Conservation (phyloP, 2,329 filamentous ascomycete genomes). For the Neonectria neomacrospora region DNA sequence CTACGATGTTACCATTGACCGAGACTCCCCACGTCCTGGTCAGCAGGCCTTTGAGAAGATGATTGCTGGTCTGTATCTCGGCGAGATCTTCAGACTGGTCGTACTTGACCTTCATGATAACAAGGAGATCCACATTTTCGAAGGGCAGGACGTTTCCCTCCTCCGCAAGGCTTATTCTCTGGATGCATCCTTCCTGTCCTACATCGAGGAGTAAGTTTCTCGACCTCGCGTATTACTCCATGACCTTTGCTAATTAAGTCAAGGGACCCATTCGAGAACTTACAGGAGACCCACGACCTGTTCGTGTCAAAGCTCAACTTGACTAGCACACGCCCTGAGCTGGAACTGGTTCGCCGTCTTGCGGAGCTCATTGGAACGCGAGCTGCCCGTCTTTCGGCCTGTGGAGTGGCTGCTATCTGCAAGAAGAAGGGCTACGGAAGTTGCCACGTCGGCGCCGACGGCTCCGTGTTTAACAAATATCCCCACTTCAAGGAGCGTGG, state of each 20-base stretch:
- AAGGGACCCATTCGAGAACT: slow-evolving; percentile 93
- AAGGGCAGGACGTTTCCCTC: slow-evolving; percentile 80
- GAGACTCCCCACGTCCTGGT: slow-evolving; percentile 89
- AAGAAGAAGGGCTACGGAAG: slow-evolving; percentile 91
- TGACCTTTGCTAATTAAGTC: slow-evolving; percentile 34
- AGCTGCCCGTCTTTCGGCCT: slow-evolving; percentile 90
- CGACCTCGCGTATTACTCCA: not conserved
- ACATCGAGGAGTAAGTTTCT: slow-evolving; percentile 82
- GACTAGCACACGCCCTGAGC: slow-evolving; percentile 76
- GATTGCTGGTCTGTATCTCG: slow-evolving; percentile 93
- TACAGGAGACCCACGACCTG: slow-evolving; percentile 86
- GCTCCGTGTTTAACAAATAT: slow-evolving; percentile 99
- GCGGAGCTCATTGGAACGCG: slow-evolving; percentile 96
- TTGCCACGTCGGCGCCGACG: slow-evolving; percentile 96
- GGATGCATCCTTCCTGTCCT: slow-evolving; percentile 92
- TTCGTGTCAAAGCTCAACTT: slow-evolving; percentile 82
- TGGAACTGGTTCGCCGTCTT: slow-evolving; percentile 88
- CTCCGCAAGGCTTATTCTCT: slow-evolving; percentile 89
- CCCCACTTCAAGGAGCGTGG: slow-evolving; percentile 96
- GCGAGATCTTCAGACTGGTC: slow-evolving; percentile 92
- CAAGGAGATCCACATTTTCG: slow-evolving; percentile 79
- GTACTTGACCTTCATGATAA: slow-evolving; percentile 87
- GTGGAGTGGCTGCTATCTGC: slow-evolving; percentile 95
- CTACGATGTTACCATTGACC: slow-evolving; percentile 89
- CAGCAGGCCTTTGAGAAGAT: slow-evolving; percentile 99